Evolutionary conservation across 352 stramenopile genomes (phyloP), one percentile per base, ranked within the genome.

Genomic region (Pythium grandisporangium): DNA sequence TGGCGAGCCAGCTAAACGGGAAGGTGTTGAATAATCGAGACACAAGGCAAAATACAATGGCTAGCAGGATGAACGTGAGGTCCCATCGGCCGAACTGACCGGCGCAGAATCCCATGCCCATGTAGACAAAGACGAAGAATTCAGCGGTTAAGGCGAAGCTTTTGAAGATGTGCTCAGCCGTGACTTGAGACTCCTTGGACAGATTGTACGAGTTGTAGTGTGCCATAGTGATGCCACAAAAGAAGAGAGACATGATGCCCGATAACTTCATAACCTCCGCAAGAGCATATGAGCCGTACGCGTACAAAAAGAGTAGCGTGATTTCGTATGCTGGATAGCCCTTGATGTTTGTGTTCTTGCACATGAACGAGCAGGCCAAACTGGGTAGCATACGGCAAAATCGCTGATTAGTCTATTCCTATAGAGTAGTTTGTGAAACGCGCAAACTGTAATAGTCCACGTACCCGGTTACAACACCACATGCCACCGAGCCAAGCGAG

Each of bases 21-120:
- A 98, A 97, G 25, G 95, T 97, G 57, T 98, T 98, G 48, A 96
- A 87, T 3, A 95, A 35, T 8, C 95, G 68, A 83, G 64, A 65
- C 63, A 98, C 54, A 25, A 79, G 59, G 34, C 66, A 84, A 20
- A 96, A 94, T 8, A 95, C 34, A 45, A 96, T 77, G 1, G 79
- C 83, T 12, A 95, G 63, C 5, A 96, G 43, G 8, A 87, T 73
- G 55, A 97, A 96, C 14, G 55, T 71, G 40, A 93, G 37, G 53
- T 96, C 71, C 70, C 76, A 96, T 14, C 80, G 64, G 2, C 68
- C 70, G 39, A 80, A 74, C 39, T 83, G 70, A 5, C 69, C 73
- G 0, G 75, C 72, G 20, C 73, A 82, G 4, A 86, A 67, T 20
- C 72, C 69, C 63, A 86, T 80, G 34, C 75, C 75, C 61, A 88